Evolutionary conservation across 768 basidiomycete species (phyloP), one percentile per base, ranked within the genome.

Genomic region (Mycena alexandri): DNA sequence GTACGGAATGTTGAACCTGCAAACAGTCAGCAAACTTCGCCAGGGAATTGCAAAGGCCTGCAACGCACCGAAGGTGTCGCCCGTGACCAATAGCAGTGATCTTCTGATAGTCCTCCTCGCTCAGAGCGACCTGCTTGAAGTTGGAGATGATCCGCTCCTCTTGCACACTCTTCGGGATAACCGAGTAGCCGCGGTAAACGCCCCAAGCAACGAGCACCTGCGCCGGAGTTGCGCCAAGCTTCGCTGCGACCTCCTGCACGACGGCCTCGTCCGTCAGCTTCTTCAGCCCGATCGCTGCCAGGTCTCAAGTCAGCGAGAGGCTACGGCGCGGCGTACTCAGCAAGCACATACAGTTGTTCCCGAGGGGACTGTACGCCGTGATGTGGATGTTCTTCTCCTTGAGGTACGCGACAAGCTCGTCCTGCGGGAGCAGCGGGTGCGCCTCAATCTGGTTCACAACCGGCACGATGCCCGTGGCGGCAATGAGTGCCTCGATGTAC

Each of bases 151-250:
- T 90, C 44, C 92, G 91, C 5, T 82, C 87, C 74, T 90, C 83
- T 63, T 90, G 83, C 29, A 94, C 92, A 61, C 88, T 89, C 85
- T 96, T 95, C 19, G 94, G 94, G 73, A 95, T 93, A 68, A 95
- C 91, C 11, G 89, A 89, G 77, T 89, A 90, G 14, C 93, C 94
- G 46, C 93, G 86, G 71, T 89, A 76, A 42, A 79, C 86, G 14
- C 88, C 91, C 93, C 93, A 96, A 0, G 93, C 92, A 67, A 97
- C 80, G 61, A 96, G 84, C 42, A 96, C 90, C 77, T 96, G 93
- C 0, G 93, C 94, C 3, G 93, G 81, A 1, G 90, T 90, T 6
- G 88, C 90, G 38, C 81, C 80, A 41, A 91, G 83, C 72, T 82
- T 84, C 67, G 87, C 77, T 22, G 93, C 93, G 52, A 95, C 83